A percentile compares a stretch with the other conserved stretches of the same genome.
Conservation (phyloP, 192 early-diverging fungal species). For the Dissophora ornata region DNA sequence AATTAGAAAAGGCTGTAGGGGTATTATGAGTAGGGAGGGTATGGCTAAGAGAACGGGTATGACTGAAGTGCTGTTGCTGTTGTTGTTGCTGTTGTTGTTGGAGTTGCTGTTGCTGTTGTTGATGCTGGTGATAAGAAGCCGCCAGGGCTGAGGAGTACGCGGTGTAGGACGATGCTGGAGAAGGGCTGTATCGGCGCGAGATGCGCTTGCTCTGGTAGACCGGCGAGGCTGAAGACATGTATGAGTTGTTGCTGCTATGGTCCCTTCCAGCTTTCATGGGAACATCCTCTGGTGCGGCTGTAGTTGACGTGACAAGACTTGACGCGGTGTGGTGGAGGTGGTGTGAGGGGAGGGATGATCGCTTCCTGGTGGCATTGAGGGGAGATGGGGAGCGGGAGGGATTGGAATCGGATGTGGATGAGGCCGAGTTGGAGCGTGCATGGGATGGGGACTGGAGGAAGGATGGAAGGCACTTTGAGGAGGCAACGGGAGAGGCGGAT, state of each 20-base stretch:
- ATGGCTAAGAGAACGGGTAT: neutral
- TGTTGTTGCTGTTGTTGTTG: constrained; percentile 26
- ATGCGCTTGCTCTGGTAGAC: constrained; percentile 34
- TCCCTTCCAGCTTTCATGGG: neutral
- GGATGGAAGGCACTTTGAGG: constrained; percentile 1
- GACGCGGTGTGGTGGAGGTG: neutral
- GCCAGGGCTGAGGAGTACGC: constrained; percentile 45
- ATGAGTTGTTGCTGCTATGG: neutral
- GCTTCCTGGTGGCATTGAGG: constrained; percentile 3
- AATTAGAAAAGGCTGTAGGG: constrained; percentile 1
- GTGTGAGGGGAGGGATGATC: neutral
- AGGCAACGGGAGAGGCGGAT: neutral
- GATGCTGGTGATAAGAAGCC: constrained; percentile 30
- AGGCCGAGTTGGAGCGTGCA: constrained; percentile 14
- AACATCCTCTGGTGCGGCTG: neutral
- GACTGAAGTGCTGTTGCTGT: constrained; percentile 10
- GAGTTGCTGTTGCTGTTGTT: constrained; percentile 16
- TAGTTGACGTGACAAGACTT: too few relatives aligned
- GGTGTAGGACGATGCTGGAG: constrained; percentile 34
- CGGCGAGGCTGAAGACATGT: constrained; percentile 5
- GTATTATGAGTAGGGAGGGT: constrained; percentile 1
- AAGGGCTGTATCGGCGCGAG: constrained; percentile 29
- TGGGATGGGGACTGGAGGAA: constrained; percentile 29
- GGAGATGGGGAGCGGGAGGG: neutral
- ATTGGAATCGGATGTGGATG: neutral